Evolutionary conservation across 2,329 filamentous ascomycete genomes (phyloP).

Genomic region (Pyricularia sp.): DNA sequence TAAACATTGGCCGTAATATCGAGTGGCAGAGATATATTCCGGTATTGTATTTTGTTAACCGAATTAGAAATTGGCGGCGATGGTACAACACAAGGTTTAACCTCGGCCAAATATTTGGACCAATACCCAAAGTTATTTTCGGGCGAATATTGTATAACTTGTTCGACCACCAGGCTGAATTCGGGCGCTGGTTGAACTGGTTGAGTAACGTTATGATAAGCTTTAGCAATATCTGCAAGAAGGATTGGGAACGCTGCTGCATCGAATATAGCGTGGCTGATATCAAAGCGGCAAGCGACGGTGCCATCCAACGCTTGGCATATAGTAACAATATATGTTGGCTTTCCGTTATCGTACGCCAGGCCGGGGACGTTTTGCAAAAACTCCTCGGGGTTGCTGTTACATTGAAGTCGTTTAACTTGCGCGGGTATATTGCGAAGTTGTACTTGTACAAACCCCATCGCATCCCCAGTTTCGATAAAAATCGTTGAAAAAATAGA

Average conservation of each 20-base stretch:
- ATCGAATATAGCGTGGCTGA: constrained; percentile 25
- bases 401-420: constrained; percentile 12
- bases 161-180: neutral
- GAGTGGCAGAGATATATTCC: neutral
- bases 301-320: constrained; percentile 4
- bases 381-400: neutral
- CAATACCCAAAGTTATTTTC: neutral
- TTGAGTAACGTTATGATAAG: constrained; percentile 12
- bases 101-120: neutral
- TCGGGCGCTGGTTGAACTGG: constrained; percentile 8
- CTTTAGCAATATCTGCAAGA: constrained; percentile 13
- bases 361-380: neutral
- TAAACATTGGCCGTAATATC: neutral
- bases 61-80: neutral
- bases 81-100: neutral
- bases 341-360: constrained; percentile 12
- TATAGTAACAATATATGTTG: constrained; percentile 1
- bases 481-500: constrained; percentile 18
- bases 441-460: neutral
- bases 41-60: neutral
- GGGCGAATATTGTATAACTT: neutral
- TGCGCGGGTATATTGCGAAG: constrained; percentile 9
- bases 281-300: constrained; percentile 15
- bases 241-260: constrained; percentile 20
- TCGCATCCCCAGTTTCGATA: constrained; percentile 10